Conservation (phyloP, 257 asterid genomes). For the Oldenlandia corymbosa region DNA sequence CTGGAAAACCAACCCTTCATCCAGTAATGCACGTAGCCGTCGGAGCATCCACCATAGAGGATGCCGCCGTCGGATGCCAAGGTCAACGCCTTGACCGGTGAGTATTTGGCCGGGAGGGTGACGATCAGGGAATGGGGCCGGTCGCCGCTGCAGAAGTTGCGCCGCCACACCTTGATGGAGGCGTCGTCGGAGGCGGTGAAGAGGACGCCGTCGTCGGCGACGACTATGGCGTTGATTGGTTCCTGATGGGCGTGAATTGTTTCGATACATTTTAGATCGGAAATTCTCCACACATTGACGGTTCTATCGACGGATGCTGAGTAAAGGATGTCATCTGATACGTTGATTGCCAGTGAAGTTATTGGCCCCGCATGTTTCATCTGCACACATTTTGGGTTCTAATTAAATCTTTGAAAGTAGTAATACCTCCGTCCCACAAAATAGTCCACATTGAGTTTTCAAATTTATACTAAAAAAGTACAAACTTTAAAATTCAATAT, state of each 20-base stretch:
- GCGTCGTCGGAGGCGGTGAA: constrained; percentile 96
- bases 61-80: constrained; percentile 55
- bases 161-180: constrained; percentile 83
- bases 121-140: constrained; percentile 80
- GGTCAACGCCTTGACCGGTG: constrained; percentile 80
- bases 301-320: constrained; percentile 75
- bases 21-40: constrained; percentile 91
- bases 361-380: constrained; percentile 73
- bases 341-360: constrained; percentile 66
- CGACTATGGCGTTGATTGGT: constrained; percentile 67
- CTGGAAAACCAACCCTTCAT: constrained; percentile 85
- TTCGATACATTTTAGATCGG: constrained; percentile 87
- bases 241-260: constrained; percentile 88
- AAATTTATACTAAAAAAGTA: no score
- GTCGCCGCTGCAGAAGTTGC: constrained; percentile 70
- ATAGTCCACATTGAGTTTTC: no score
- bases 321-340: constrained; percentile 75
- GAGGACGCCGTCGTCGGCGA: constrained; percentile 81
- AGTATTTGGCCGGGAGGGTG: constrained; percentile 68
- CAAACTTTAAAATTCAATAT: no score
- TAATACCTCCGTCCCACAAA: no score
- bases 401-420: no score
- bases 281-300: constrained; percentile 77
- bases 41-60: constrained; percentile 85
- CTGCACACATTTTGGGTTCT: no score